Conservation (phyloP, 306 rosid genomes). For the Cicer arietinum region DNA sequence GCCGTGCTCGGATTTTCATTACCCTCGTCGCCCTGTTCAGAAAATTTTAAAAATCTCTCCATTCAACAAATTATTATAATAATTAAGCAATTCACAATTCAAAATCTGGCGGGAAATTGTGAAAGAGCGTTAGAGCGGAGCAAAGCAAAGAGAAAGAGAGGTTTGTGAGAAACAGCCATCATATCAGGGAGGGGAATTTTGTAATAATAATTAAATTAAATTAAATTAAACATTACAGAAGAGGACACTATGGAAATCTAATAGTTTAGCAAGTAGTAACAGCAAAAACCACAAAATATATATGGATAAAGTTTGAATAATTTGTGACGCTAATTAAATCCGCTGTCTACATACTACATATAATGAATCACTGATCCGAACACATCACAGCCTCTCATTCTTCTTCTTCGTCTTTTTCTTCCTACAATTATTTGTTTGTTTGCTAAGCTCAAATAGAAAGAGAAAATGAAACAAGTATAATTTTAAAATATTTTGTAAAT, state of each 20-base stretch:
- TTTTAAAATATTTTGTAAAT: too few relatives aligned
- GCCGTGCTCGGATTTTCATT: constrained; percentile 46
- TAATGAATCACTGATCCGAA: background rate
- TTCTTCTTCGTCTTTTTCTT: constrained; percentile 12
- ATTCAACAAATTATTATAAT: constrained; percentile 28
- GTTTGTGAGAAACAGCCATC: background rate
- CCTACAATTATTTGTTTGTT: background rate
- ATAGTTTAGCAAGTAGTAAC: too few relatives aligned
- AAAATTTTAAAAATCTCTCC: constrained; percentile 52
- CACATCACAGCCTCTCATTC: background rate
- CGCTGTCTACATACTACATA: background rate
- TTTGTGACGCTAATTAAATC: constrained; percentile 9
- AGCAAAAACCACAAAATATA: constrained; percentile 63
- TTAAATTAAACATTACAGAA: background rate
- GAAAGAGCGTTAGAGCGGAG: background rate
- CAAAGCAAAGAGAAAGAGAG: background rate
- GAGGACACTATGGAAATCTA: constrained; percentile 15
- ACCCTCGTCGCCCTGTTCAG: constrained; percentile 42
- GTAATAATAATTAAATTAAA: background rate
- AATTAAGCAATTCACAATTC: background rate
- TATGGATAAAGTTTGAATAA: constrained; percentile 51
- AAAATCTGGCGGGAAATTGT: constrained; percentile 53
- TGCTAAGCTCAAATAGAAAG: background rate
- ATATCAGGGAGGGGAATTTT: constrained; percentile 1
- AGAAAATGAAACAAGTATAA: background rate